phyloP scores from a whole-genome alignment of 768 basidiomycete species.

The Pisolithus marmoratus region DNA sequence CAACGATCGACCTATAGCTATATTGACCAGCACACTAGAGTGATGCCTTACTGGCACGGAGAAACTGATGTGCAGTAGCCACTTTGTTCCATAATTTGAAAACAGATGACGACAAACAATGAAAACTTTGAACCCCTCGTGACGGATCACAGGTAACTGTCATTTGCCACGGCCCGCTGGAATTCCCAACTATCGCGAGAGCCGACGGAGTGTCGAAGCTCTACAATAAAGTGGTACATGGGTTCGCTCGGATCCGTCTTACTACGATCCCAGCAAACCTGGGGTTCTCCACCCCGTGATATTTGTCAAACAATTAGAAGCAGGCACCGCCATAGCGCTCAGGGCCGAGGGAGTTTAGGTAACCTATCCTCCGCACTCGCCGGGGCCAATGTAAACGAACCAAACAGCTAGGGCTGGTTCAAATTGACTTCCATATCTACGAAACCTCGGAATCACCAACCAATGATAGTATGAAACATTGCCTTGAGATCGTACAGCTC shows the following conservation, averaged over 20 bases:
- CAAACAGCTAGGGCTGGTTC: neutral
- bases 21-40: no score
- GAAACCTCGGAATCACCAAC: neutral
- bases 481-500: no score
- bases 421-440: neutral
- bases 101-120: neutral
- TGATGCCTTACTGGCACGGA: no score
- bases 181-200: no score
- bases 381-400: neutral
- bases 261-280: neutral
- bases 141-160: neutral
- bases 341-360: neutral
- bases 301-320: neutral
- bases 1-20: no score
- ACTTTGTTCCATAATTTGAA: neutral
- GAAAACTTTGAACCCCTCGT: neutral
- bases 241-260: neutral
- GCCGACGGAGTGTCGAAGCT: neutral
- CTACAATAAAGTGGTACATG: neutral
- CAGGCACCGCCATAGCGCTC: neutral
- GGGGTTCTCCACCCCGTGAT: neutral
- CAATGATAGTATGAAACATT: no score
- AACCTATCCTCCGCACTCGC: neutral
- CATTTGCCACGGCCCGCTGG: neutral
- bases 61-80: no score